Conservation (phyloP, 345 rosid species). For the Erucastrum elatum region DNA sequence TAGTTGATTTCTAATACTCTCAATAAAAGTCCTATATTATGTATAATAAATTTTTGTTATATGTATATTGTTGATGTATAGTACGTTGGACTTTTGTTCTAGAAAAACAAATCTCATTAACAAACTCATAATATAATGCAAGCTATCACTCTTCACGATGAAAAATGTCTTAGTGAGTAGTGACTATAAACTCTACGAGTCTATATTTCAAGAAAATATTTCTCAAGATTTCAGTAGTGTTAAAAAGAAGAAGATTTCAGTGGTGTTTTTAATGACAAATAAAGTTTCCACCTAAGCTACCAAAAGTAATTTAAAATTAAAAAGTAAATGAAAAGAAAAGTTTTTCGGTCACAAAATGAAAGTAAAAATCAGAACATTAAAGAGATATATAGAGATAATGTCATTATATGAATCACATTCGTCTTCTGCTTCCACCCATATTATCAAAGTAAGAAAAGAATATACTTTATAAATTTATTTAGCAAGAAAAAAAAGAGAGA, state of each 20-base stretch:
- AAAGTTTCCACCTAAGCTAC: conserved; percentile 20
- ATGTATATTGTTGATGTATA: neutral
- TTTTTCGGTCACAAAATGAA: conserved; percentile 17
- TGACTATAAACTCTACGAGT: neutral
- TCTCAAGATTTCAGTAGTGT: neutral
- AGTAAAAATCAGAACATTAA: conserved; percentile 15
- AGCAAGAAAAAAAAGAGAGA: conserved; percentile 1
- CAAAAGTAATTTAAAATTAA: neutral
- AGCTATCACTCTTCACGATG: neutral
- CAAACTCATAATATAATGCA: neutral
- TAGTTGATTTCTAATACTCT: no score
- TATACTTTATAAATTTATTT: conserved; percentile 24
- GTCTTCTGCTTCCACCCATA: conserved; percentile 31
- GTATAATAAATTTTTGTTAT: no score
- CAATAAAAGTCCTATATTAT: no score
- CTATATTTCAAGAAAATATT: neutral
- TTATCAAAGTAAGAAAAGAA: conserved; percentile 33
- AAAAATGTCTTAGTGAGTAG: neutral
- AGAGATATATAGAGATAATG: conserved; percentile 7
- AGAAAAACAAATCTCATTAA: neutral
- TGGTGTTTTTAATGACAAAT: neutral
- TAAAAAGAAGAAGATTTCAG: neutral
- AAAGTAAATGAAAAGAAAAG: neutral
- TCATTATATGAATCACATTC: conserved; percentile 30
- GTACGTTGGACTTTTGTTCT: neutral